Conservation (phyloP, 331 rosid genomes). For the Quercus phellos region DNA sequence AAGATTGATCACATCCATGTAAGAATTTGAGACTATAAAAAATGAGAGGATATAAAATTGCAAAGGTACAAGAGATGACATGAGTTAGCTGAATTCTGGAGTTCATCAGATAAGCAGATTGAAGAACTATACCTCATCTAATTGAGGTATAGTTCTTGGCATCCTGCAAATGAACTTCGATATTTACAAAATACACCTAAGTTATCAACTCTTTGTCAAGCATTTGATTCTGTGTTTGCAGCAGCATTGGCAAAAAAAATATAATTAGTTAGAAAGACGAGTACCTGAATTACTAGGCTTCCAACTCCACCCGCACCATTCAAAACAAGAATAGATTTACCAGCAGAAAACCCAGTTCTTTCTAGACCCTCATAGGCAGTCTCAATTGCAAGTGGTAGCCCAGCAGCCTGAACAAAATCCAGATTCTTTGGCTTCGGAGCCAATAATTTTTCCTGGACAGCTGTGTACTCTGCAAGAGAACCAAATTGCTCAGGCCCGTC, state of each 20-base stretch:
- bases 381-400: constrained; percentile 85
- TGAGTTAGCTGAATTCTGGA: neutral
- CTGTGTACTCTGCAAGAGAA: constrained; percentile 89
- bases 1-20: neutral
- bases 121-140: neutral
- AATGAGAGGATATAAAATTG: neutral
- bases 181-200: neutral
- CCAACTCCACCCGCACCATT: constrained; percentile 98
- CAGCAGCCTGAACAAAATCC: constrained; percentile 75
- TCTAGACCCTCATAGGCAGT: constrained; percentile 87
- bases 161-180: neutral
- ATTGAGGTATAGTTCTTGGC: too few species aligned
- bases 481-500: constrained; percentile 88
- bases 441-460: constrained; percentile 74
- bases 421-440: constrained; percentile 79
- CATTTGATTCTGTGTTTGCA: neutral
- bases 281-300: constrained; percentile 91
- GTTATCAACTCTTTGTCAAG: neutral
- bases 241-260: neutral
- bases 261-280: neutral
- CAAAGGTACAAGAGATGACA: neutral
- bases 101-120: neutral
- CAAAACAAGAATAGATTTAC: constrained; percentile 83
- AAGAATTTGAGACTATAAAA: neutral
- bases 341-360: constrained; percentile 74